A percentile compares a stretch with the other conserved stretches of the same genome.
Conservation (phyloP, 2,329 filamentous ascomycete species). For the Bipolaris sorokiniana region DNA sequence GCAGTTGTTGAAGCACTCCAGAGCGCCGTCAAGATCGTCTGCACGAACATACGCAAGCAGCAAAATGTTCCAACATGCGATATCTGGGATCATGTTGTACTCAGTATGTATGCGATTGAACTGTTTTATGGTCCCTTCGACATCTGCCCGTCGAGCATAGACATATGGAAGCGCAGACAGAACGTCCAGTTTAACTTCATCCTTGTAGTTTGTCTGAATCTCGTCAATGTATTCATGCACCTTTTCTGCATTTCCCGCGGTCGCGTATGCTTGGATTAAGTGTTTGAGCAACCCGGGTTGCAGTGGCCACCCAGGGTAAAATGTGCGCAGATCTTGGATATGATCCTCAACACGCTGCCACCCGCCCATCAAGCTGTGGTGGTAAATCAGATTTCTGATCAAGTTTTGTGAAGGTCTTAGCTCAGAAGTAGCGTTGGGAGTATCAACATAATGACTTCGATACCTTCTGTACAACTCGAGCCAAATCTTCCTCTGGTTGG, state of each 20-base stretch:
- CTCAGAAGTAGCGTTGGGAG: conserved; percentile 8
- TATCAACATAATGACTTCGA: conserved; percentile 25
- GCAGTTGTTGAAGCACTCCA: conserved; percentile 69
- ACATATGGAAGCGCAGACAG: conserved; percentile 64
- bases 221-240: conserved; percentile 46
- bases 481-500: conserved; percentile 33
- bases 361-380: conserved; percentile 28
- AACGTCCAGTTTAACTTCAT: conserved; percentile 19
- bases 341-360: conserved; percentile 26
- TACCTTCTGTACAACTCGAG: conserved; percentile 37
- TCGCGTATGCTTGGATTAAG: conserved; percentile 41
- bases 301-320: conserved; percentile 31
- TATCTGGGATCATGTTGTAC: conserved; percentile 63
- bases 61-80: conserved; percentile 75
- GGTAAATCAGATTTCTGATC: conserved; percentile 29
- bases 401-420: conserved; percentile 30
- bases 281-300: conserved; percentile 26
- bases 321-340: conserved; percentile 35
- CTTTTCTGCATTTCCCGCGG: conserved; percentile 39
- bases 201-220: conserved; percentile 18
- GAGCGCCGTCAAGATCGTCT: conserved; percentile 69
- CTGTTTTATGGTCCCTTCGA: conserved; percentile 62
- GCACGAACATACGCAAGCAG: conserved; percentile 72
- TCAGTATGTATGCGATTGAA: conserved; percentile 67
- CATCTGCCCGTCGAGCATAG: conserved; percentile 72